These are phyloP conservation scores for carrot (Daucus carota) DNA, from an alignment of 129 eudicot genomes.

Conservation along the genomic window DNA sequence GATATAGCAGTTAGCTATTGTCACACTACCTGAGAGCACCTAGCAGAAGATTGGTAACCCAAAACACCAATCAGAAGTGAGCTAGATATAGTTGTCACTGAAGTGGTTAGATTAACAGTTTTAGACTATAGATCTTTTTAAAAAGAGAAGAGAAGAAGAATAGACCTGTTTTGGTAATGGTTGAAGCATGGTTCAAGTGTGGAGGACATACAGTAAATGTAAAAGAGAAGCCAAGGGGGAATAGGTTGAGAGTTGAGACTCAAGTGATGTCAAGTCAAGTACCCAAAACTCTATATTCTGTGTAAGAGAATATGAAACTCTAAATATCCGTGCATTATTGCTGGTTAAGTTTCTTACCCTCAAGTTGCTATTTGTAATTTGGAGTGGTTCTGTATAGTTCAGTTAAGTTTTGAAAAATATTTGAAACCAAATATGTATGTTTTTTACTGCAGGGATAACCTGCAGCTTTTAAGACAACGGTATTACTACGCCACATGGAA, in stretches of 20 bases:
- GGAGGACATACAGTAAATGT: neutral
- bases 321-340: neutral
- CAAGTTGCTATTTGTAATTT: neutral
- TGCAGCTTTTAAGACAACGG: conserved; percentile 57
- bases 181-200: neutral
- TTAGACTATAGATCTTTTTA: neutral
- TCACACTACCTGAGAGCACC: neutral
- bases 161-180: neutral
- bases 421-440: neutral
- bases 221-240: neutral
- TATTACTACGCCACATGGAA: conserved; percentile 78
- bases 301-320: neutral
- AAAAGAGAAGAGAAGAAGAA: neutral
- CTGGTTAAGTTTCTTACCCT: neutral
- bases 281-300: neutral
- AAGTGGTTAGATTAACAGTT: neutral
- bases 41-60: neutral
- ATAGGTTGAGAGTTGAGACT: neutral
- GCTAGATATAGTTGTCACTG: no score
- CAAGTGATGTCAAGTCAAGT: neutral
- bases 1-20: neutral
- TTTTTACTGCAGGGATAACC: conserved; percentile 32
- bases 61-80: no score
- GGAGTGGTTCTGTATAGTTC: neutral
- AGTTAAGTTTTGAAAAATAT: neutral